phyloP scores from a whole-genome alignment of 2,329 filamentous ascomycete species.

The Fusarium sterilihyphosum region DNA sequence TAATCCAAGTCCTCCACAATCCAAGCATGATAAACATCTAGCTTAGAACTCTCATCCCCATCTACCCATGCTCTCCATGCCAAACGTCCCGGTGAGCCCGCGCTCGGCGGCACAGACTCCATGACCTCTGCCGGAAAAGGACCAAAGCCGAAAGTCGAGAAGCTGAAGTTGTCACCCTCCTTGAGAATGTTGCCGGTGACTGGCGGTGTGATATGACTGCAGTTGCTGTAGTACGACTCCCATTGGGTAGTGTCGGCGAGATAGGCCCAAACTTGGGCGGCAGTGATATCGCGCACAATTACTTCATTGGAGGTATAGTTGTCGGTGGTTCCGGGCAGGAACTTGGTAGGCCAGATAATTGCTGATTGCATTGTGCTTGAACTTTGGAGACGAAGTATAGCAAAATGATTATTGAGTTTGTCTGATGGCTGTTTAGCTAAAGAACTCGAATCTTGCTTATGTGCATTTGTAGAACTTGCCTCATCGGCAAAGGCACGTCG shows the following conservation, averaged over 20 bases:
- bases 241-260: not conserved
- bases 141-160: not conserved
- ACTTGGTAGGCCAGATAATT: not conserved
- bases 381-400: rapidly evolving
- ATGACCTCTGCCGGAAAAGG: not conserved
- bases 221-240: not conserved
- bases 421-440: too few species aligned
- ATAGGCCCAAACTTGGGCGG: not conserved
- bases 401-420: not conserved
- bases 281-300: not conserved
- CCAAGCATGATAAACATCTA: not conserved
- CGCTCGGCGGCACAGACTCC: not conserved
- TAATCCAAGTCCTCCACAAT: not conserved
- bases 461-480: not conserved
- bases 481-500: not conserved
- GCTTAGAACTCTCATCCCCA: not conserved
- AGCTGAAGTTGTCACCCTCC: not conserved
- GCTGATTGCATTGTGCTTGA: not conserved
- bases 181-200: not conserved
- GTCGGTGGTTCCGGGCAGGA: not conserved
- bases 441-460: too few species aligned
- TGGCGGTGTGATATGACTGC: not conserved
- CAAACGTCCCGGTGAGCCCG: not conserved
- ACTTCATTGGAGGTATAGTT: not conserved
- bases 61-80: not conserved